These are phyloP conservation scores for Sicyos edulis DNA, from an alignment of 306 rosid species.

Conservation along the genomic window DNA sequence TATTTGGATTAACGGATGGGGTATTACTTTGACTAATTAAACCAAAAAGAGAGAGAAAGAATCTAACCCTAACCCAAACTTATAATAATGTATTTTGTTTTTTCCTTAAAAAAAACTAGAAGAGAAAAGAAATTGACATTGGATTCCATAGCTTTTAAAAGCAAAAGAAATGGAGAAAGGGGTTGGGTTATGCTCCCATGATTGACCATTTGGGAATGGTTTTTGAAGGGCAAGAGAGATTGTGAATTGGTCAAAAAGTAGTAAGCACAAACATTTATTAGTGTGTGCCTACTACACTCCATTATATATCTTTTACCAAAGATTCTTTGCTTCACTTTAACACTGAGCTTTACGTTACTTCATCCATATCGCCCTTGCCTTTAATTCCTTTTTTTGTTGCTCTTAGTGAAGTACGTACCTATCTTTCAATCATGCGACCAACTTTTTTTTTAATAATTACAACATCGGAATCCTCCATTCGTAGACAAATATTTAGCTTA, in stretches of 20 bases:
- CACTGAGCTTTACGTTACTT: conserved; percentile 82
- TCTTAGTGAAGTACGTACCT: conserved; percentile 41
- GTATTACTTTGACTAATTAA: not conserved
- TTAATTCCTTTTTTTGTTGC: conserved; percentile 32
- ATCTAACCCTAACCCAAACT: conserved; percentile 2
- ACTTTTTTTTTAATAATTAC: too few species aligned
- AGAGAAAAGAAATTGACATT: conserved; percentile 39
- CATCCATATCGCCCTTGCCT: conserved; percentile 32
- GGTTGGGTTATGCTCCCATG: conserved; percentile 24
- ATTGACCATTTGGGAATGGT: conserved; percentile 46
- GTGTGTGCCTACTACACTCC: conserved; percentile 88
- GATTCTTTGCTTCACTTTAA: conserved; percentile 74
- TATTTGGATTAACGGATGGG: conserved; percentile 12
- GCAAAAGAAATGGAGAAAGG: conserved; percentile 10
- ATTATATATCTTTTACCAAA: conserved; percentile 77
- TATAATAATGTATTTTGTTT: not conserved
- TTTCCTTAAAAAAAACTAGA: not conserved
- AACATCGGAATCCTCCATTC: too few species aligned
- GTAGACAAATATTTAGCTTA: too few species aligned
- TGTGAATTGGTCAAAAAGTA: conserved; percentile 63
- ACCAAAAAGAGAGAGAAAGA: not conserved
- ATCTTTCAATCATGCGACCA: conserved; percentile 49
- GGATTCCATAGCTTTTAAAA: conserved; percentile 75
- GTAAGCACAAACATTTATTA: conserved; percentile 43
- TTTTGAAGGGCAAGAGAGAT: conserved; percentile 26